Evolutionary conservation across 176 grass and related monocot genomes (phyloP), one percentile per base, ranked within the genome.

Genomic region (Carex littledalei): DNA sequence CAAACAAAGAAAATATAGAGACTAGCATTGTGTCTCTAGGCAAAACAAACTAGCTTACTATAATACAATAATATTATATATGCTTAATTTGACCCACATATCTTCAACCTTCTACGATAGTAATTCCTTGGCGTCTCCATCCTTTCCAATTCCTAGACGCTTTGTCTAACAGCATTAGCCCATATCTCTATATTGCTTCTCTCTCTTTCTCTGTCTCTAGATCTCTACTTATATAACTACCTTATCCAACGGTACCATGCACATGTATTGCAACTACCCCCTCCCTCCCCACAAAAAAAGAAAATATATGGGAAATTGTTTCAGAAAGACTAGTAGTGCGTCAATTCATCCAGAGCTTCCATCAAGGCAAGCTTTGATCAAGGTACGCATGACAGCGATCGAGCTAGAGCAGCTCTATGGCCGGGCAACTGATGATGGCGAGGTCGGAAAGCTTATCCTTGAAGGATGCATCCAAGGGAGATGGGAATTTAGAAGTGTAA

Each of bases 391-490:
- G 93, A 86, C 63, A 43, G 84, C 71, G 81, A 62, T 72, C 49
- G 93, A 94, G 84, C 79, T 94, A 64, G 85, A 53, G 29, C 67
- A 84, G 61, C 78, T 94, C 49, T 35, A n/a, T 3, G 13, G 1
- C 39, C 22, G 15, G 16, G 64, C 59, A 53, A 53, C 0, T 3
- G 31, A 50, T 2, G 20, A 49, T 18, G 54, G 35, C 53, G 70
- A 67, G 43, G 24, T 92, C 17, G 93, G 39, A 41, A 87, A 72
- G 49, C 78, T 84, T 68, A 94, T 94, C 82, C 56, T 94, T 58
- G 88, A 92, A 32, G 93, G 90, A 12, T 94, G 90, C 85, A 80
- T 82, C 1, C 79, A 81, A 85, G 90, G 90, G 41, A 78, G 78
- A n/a, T 94, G 93, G 93, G 85, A 86, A 55, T 47, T 84, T 31